Conservation (phyloP, 2,329 filamentous ascomycete genomes). For the Scleromitrula shiraiana region DNA sequence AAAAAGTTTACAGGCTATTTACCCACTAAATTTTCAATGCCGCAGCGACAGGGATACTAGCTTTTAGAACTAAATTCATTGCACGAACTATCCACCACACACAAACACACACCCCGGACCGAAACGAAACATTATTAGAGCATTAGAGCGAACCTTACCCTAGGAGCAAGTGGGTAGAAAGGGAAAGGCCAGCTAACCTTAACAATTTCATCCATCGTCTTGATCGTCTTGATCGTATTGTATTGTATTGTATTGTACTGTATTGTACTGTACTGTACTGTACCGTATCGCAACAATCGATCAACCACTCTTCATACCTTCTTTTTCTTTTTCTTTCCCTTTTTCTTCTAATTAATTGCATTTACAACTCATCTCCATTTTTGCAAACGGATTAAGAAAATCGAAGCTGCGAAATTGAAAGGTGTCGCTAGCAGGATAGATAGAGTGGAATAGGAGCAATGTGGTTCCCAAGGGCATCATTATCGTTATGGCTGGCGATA, state of each 20-base stretch:
- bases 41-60: background rate
- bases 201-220: too few relatives aligned
- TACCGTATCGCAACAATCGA: too few relatives aligned
- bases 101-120: background rate
- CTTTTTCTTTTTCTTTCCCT: background rate
- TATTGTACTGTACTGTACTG: background rate
- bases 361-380: background rate
- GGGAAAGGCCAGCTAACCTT: constrained; percentile 22
- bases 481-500: constrained; percentile 29
- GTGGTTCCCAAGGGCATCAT: constrained; percentile 25
- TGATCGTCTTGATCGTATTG: too few relatives aligned
- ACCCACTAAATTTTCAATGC: too few relatives aligned
- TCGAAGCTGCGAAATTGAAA: background rate
- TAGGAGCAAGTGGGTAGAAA: too few relatives aligned
- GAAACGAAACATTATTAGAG: background rate
- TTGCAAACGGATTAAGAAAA: background rate
- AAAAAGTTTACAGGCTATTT: too few relatives aligned
- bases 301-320: too few relatives aligned
- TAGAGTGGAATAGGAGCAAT: constrained; percentile 17
- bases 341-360: background rate
- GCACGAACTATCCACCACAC: too few relatives aligned
- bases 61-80: background rate
- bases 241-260: background rate
- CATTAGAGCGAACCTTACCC: too few relatives aligned
- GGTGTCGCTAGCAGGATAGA: background rate